Evolutionary conservation across 306 rosid genomes (phyloP).

Genomic region (Trifolium dubium): DNA sequence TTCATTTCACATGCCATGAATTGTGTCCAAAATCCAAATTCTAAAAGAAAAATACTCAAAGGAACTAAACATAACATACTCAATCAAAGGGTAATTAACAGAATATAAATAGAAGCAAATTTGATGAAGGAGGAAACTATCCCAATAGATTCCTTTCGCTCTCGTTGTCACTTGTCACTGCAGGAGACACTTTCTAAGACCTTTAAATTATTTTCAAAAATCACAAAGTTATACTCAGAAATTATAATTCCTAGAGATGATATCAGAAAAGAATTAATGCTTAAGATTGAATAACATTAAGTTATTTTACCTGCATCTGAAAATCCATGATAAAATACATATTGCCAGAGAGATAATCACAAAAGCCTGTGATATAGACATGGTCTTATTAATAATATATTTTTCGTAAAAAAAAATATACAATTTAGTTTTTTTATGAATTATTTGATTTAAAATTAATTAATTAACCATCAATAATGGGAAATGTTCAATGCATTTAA

Average conservation of each 20-base stretch:
- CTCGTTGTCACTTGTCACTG: background rate
- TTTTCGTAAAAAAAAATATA: too few relatives aligned
- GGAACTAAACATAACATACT: background rate
- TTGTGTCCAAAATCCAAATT: too few relatives aligned
- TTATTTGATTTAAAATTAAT: background rate
- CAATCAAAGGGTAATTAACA: too few relatives aligned
- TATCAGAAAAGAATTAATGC: background rate
- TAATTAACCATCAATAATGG: background rate
- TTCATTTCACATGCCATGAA: too few relatives aligned
- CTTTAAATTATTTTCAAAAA: background rate
- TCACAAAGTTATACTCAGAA: background rate
- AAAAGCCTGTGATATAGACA: background rate
- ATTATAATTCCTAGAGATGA: background rate
- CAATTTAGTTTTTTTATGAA: too few relatives aligned
- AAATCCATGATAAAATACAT: slow-evolving; percentile 24
- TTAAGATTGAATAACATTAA: background rate
- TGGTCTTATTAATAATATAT: too few relatives aligned
- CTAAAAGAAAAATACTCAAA: background rate
- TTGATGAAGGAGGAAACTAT: background rate
- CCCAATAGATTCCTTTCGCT: background rate
- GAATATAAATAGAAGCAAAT: too few relatives aligned
- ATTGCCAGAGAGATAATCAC: slow-evolving; percentile 2
- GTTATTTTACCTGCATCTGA: slow-evolving; percentile 34
- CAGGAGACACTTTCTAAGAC: background rate
- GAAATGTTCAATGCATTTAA: background rate